Evolutionary conservation across 2,329 filamentous ascomycete species (phyloP), one percentile per base, ranked within the genome.

Genomic region (Drechslerella stenobrocha): DNA sequence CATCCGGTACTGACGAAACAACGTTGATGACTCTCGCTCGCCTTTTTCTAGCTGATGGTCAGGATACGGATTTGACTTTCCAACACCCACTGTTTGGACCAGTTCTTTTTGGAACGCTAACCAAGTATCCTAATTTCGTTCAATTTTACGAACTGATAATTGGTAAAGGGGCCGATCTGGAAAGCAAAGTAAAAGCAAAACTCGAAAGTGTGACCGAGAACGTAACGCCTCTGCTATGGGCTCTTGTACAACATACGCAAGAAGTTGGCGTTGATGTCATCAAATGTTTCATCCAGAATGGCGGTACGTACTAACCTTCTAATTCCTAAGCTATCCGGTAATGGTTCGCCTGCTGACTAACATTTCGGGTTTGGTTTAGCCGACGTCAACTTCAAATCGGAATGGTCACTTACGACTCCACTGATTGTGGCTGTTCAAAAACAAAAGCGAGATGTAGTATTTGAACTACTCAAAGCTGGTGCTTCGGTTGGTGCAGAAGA

Each of bases 371-470:
- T 37, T 42, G 37, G n/a, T 18, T 20, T 9, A 67, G 63, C 63
- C 22, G 60, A 67, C 24, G 63, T 67, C 5, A 55, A 67, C 30
- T 67, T 51, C 51, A 67, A 67, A 34, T 45, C 63, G 11, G 63
- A 67, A 32, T 67, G 56, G 22, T 67, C 63, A 11, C 37, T 26
- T 8, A 67, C 63, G 11, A 67, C 63, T 9, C 63, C 63, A 4
- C n/a, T 67, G 6, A 67, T 67, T 50, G 63, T 67, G 15, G 63
- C 63, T 6, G 63, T 67, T 1, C 63, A 67, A 15, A 42, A 56
- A 1, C 55, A 60, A 5, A 42, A 55, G n/a, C 42, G 63, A 15
- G 63, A 67, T 56, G 30, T 67, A n/a, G 56, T 67, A 7, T 67
- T 67, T 28, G 55, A 67, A 24, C n/a, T 67, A 9, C 51, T 67